phyloP scores from a whole-genome alignment of 2,329 filamentous ascomycete genomes.

The Endothia cerciana region DNA sequence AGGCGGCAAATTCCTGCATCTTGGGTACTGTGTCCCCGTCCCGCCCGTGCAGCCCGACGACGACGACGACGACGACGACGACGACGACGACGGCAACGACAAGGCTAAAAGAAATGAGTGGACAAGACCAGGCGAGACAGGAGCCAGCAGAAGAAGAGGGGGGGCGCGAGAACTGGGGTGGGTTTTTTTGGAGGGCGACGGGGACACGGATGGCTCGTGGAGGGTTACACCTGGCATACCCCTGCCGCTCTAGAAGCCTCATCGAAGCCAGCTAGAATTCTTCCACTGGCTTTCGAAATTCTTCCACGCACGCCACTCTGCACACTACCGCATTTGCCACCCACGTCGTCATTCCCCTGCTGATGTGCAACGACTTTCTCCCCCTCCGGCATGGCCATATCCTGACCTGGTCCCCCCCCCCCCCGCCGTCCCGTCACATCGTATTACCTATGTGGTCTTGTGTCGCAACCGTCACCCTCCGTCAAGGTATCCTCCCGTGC shows the following conservation, averaged over 20 bases:
- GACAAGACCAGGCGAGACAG: not conserved
- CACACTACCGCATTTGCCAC: not conserved
- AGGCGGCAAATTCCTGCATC: conserved; percentile 5
- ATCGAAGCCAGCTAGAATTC: conserved; percentile 23
- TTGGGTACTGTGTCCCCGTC: not conserved
- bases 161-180: no score
- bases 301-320: conserved; percentile 8
- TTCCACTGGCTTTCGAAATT: conserved; percentile 11
- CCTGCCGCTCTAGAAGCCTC: conserved; percentile 20
- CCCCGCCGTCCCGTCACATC: not conserved
- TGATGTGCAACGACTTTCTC: not conserved
- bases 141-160: not conserved
- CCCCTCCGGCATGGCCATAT: not conserved
- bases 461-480: not conserved
- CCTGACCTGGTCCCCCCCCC: not conserved
- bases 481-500: not conserved
- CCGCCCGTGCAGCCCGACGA: not conserved
- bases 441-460: not conserved
- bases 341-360: conserved; percentile 2
- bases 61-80: not conserved
- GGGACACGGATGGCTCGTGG: no score
- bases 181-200: no score
- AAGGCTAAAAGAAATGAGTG: not conserved
- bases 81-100: not conserved
- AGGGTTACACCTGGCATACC: no score